Conservation (phyloP, 1,139 yeast species). For the Suhomyces panamericanus region DNA sequence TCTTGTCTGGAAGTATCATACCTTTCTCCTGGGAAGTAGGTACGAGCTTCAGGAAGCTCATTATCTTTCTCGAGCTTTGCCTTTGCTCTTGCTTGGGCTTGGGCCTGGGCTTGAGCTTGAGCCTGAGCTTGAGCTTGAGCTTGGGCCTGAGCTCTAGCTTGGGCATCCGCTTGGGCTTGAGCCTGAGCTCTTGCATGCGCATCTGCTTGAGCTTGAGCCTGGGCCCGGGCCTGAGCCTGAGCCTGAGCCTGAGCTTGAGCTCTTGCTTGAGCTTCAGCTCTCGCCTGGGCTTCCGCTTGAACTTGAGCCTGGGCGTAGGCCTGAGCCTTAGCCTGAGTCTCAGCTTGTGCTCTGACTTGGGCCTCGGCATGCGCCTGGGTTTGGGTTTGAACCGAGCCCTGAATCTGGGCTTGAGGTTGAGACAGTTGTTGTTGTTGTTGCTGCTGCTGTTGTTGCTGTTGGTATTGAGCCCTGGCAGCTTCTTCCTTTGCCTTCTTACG, state of each 20-base stretch:
- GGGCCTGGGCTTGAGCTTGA: slow-evolving; percentile 4
- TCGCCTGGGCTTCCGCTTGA: slow-evolving; percentile 4
- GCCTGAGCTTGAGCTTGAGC: slow-evolving; percentile 5
- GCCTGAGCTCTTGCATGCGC: slow-evolving; percentile 5
- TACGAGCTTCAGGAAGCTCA: slow-evolving; percentile 9
- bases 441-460: slow-evolving; percentile 9
- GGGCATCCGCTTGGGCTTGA: slow-evolving; percentile 4
- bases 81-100: slow-evolving; percentile 4
- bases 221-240: slow-evolving; percentile 2
- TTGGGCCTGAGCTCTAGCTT: slow-evolving; percentile 7
- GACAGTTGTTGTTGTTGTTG: neutral
- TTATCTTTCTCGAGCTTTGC: slow-evolving; percentile 3
- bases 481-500: slow-evolving; percentile 65
- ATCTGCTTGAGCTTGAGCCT: slow-evolving; percentile 7
- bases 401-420: slow-evolving; percentile 1
- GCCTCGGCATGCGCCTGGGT: slow-evolving; percentile 1
- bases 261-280: slow-evolving; percentile 6
- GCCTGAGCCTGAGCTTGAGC: slow-evolving; percentile 6
- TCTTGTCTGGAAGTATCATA: slow-evolving; percentile 2
- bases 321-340: slow-evolving; percentile 4
- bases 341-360: slow-evolving; percentile 7
- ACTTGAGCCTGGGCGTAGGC: slow-evolving; percentile 8
- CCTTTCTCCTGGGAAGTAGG: neutral
- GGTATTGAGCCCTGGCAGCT: slow-evolving; percentile 31
- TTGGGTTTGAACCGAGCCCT: slow-evolving; percentile 2